phyloP scores from a whole-genome alignment of 139 green algal species.

The Astrephomene gubernaculifera region DNA sequence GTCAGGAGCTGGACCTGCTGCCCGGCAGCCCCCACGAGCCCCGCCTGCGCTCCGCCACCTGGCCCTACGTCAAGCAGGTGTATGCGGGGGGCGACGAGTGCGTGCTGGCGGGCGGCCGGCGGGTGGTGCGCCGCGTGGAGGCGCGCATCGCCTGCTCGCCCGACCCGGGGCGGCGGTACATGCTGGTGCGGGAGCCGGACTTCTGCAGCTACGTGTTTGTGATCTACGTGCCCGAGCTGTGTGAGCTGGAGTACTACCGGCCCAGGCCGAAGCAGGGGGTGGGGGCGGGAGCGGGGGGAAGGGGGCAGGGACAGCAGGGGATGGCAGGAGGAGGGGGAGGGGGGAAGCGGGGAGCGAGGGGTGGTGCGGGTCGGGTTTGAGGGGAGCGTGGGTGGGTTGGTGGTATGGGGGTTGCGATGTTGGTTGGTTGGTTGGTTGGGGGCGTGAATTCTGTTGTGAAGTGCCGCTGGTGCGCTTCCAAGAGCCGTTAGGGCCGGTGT shows the following conservation, averaged over 20 bases:
- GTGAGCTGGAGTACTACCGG: conserved; percentile 38
- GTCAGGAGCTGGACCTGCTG: conserved; percentile 52
- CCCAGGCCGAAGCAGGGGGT: conserved; percentile 25
- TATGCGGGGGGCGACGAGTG: conserved; percentile 58
- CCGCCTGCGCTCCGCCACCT: conserved; percentile 9
- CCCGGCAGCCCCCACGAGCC: conserved; percentile 12
- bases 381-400: no score
- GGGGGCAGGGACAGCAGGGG: no score
- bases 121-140: conserved; percentile 44
- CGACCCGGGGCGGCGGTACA: conserved; percentile 41
- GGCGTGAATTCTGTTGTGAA: no score
- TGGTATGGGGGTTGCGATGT: no score
- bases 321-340: no score
- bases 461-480: no score
- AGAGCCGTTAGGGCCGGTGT: no score
- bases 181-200: conserved; percentile 67
- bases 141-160: conserved; percentile 65
- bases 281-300: no score
- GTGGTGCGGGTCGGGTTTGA: no score
- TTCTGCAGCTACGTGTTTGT: conserved; percentile 69
- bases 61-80: conserved; percentile 54
- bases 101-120: conserved; percentile 32
- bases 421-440: no score
- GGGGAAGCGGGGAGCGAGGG: no score
- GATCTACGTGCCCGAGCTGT: conserved; percentile 60